Percentiles rank a stretch among this genome's conserved stretches.
These are phyloP conservation scores for Ophiostoma populinum DNA, from an alignment of 2,329 filamentous ascomycete genomes.

Conservation along the genomic window DNA sequence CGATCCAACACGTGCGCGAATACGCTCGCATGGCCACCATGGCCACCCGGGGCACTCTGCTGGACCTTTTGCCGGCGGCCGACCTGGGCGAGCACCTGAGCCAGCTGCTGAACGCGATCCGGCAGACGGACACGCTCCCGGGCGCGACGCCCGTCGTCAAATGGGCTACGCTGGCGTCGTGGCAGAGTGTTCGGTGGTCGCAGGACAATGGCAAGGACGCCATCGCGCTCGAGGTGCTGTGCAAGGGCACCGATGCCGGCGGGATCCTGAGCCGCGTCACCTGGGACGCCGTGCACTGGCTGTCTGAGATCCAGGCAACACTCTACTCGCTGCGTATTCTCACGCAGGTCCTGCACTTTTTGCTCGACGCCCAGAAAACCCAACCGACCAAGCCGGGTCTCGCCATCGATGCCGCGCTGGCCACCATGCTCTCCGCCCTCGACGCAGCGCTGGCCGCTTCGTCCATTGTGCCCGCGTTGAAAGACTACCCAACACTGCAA, in stretches of 20 bases:
- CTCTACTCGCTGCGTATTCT: conserved; percentile 44
- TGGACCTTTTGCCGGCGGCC: conserved; percentile 14
- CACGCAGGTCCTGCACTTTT: conserved; percentile 27
- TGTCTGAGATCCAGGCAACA: conserved; percentile 40
- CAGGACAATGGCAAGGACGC: conserved; percentile 17
- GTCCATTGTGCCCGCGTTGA: conserved; percentile 4
- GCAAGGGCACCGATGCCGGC: conserved; percentile 12
- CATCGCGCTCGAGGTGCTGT: conserved; percentile 16
- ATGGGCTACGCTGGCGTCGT: conserved; percentile 21
- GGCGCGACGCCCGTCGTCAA: conserved; percentile 13
- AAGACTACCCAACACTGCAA: conserved; percentile 8
- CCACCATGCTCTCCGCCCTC: background rate
- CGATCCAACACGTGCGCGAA: conserved; percentile 17
- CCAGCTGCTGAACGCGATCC: conserved; percentile 13
- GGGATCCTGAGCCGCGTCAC: conserved; percentile 19
- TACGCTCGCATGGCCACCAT: conserved; percentile 21
- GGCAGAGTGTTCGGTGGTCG: conserved; percentile 20
- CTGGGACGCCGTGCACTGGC: conserved; percentile 45
- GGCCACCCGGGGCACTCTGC: conserved; percentile 15
- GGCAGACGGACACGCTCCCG: conserved; percentile 8
- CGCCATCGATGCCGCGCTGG: background rate
- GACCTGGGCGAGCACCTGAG: background rate
- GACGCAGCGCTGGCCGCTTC: background rate
- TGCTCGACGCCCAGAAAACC: conserved; percentile 6
- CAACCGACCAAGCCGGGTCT: background rate